Evolutionary conservation across 225 moss, liverwort and hornwort species (phyloP), one percentile per base, ranked within the genome.

Genomic region (Antitrichia curtipendula): DNA sequence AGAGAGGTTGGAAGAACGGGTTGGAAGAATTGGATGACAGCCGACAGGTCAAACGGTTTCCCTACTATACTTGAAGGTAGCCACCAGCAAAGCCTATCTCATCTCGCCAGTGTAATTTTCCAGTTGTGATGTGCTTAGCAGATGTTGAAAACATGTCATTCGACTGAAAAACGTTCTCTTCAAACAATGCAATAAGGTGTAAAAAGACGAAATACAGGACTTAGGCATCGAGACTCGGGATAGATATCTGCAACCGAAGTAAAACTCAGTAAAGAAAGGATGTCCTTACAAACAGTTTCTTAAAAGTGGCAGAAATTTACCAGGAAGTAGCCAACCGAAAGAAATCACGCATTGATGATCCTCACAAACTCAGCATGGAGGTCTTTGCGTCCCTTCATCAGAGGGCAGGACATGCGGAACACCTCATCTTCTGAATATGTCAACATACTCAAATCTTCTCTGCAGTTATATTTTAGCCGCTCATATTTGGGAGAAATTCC

Each of bases 331-430:
- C 82, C 49, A 86, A 78, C 31, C 71, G 88, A 72, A 91, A 92
- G 88, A 89, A 45, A 70, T 15, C 34, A 59, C 54, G 29, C 41
- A 74, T 71, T 82, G 87, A 86, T 66, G 53, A 90, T 75, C 89
- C 90, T 83, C 74, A 78, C 8, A 88, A 92, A 79, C 78, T 87
- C 65, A 90, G 93, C 25, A 90, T 84, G 66, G 92, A 87, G 40
- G 86, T 94, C 84, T 68, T 24, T 93, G 94, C 95, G 95, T 95
- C 49, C 93, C 95, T 62, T 92, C 91, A 19, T 88, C 90, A 10
- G 93, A 95, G 71, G 91, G 95, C 85, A 88, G 94, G 85, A 96
- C 93, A 84, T 92, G 95, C 36, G 83, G 96, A 83, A 92, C 93
- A 63, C 90, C 95, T 78, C 87, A 92, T 81, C 96, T 95, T 74